These are phyloP conservation scores for Harringtonia lauricola DNA, from an alignment of 2,329 filamentous ascomycete genomes.

Conservation along the genomic window DNA sequence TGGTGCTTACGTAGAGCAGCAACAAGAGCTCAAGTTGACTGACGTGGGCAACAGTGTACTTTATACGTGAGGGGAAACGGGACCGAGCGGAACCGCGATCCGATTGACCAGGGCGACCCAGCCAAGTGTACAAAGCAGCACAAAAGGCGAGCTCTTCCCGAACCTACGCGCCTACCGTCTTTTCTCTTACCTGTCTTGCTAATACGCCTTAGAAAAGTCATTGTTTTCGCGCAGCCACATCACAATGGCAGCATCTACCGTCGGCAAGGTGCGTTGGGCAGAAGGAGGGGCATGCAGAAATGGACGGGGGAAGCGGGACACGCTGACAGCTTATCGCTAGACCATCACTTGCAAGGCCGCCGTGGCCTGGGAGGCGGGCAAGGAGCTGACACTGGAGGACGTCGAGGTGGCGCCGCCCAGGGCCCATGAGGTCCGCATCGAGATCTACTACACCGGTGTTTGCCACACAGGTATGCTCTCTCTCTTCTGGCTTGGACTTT, in stretches of 20 bases:
- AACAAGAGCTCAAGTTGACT: background rate
- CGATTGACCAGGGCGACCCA: background rate
- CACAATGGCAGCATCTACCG: slow-evolving; percentile 38
- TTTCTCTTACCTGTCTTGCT: background rate
- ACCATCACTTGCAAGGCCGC: slow-evolving; percentile 96
- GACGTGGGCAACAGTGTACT: background rate
- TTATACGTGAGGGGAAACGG: background rate
- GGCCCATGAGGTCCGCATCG: slow-evolving; percentile 90
- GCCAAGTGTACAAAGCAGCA: too few relatives aligned
- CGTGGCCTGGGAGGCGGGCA: slow-evolving; percentile 92
- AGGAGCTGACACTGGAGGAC: slow-evolving; percentile 81
- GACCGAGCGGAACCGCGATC: background rate
- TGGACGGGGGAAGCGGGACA: background rate
- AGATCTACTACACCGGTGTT: slow-evolving; percentile 96
- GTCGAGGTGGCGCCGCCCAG: slow-evolving; percentile 82
- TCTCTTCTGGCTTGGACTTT: too few relatives aligned
- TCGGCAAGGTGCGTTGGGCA: slow-evolving; percentile 34
- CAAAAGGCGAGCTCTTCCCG: too few relatives aligned
- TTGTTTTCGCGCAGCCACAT: too few relatives aligned
- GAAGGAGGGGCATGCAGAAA: background rate
- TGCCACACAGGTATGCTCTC: slow-evolving; percentile 74
- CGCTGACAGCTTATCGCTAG: slow-evolving; percentile 30
- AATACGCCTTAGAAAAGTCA: background rate
- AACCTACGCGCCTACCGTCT: background rate
- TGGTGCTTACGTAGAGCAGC: too few relatives aligned